phyloP scores from a whole-genome alignment of 2,329 filamentous ascomycete genomes.

The Penicillium sp. region DNA sequence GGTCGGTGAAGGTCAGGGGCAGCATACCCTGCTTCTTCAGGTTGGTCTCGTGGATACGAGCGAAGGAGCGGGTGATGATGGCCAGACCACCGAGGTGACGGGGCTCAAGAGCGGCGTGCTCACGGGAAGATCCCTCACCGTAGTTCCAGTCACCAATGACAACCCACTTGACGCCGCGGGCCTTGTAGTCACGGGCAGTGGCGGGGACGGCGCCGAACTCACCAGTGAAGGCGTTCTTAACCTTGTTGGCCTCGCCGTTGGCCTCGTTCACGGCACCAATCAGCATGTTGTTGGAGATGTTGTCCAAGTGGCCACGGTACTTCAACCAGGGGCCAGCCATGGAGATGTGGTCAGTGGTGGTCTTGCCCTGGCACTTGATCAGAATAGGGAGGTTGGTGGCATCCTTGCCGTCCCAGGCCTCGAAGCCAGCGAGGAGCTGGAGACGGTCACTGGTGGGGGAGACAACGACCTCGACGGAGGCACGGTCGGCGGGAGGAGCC shows the following conservation, averaged over 20 bases:
- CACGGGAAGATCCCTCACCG: slow-evolving; percentile 94
- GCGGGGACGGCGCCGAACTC: slow-evolving; percentile 86
- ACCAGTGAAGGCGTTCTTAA: slow-evolving; percentile 84
- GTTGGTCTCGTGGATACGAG: slow-evolving; percentile 99
- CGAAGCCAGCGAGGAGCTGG: slow-evolving; percentile 83
- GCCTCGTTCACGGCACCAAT: slow-evolving; percentile 94
- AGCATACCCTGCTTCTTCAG: slow-evolving; percentile 99
- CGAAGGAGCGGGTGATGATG: slow-evolving; percentile 93
- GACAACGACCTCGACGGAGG: slow-evolving; percentile 72
- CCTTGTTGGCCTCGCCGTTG: slow-evolving; percentile 96
- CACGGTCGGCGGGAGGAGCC: slow-evolving; percentile 79
- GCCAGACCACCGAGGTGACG: slow-evolving; percentile 94
- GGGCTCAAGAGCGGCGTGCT: slow-evolving; percentile 97
- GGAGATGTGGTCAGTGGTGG: slow-evolving; percentile 94
- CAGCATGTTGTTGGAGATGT: slow-evolving; percentile 95
- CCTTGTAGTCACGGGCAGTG: slow-evolving; percentile 97
- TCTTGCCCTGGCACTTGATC: slow-evolving; percentile 96
- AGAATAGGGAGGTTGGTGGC: slow-evolving; percentile 79
- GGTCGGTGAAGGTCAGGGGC: slow-evolving; percentile 90
- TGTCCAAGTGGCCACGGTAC: slow-evolving; percentile 98
- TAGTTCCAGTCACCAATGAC: slow-evolving; percentile 99
- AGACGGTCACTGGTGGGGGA: slow-evolving; percentile 90
- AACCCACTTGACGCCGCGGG: slow-evolving; percentile 93
- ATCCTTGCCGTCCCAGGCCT: slow-evolving; percentile 90
- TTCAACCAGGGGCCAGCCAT: slow-evolving; percentile 96